Conservation (phyloP, 768 basidiomycete genomes). For the Tylopilus subfusipes region DNA sequence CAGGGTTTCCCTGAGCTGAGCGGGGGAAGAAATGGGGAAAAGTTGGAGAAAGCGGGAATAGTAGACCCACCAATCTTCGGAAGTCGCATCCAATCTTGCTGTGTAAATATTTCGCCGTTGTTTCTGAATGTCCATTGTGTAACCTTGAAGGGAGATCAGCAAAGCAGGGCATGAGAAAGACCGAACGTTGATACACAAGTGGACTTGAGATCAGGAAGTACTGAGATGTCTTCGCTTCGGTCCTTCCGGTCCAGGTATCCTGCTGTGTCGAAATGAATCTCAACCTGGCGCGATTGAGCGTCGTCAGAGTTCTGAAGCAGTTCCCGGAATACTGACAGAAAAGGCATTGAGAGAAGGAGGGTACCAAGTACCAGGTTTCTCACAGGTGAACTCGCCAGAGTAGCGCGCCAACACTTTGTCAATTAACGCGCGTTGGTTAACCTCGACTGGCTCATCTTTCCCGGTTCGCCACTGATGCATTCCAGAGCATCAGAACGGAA, state of each 20-base stretch:
- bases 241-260: too few relatives aligned
- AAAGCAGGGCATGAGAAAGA: background rate
- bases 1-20: background rate
- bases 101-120: conserved; percentile 29
- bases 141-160: background rate
- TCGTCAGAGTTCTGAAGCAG: background rate
- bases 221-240: conserved; percentile 2
- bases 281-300: background rate
- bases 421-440: background rate
- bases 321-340: background rate
- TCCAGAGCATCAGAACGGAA: too few relatives aligned
- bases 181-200: conserved; percentile 20
- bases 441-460: background rate
- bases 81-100: background rate
- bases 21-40: background rate
- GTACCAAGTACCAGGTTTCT: background rate
- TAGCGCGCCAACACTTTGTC: background rate
- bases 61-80: background rate
- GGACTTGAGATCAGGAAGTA: conserved; percentile 64
- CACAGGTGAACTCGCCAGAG: background rate
- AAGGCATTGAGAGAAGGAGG: background rate
- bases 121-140: background rate
- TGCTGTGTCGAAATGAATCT: conserved; percentile 44
- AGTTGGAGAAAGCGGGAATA: too few relatives aligned
- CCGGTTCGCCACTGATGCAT: background rate